A percentile compares a stretch with the other conserved stretches of the same genome.
Conservation (phyloP, 1,284 basidiomycete genomes). For the Coniophora puteana region DNA sequence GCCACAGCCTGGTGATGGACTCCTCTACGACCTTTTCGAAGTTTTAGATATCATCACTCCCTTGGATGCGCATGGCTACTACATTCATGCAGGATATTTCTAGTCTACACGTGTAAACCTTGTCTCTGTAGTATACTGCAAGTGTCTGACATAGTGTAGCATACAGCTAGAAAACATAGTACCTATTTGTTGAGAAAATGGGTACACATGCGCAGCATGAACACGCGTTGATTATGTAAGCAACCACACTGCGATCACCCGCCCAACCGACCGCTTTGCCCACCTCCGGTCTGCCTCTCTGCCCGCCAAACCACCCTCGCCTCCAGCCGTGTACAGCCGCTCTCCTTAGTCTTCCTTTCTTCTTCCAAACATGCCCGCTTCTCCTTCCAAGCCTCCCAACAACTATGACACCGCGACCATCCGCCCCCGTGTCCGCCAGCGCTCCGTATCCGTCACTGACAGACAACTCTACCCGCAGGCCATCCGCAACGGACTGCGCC, state of each 20-base stretch:
- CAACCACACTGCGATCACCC: too few relatives aligned
- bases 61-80: conserved; percentile 24
- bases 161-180: too few relatives aligned
- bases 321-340: conserved; percentile 27
- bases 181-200: too few relatives aligned
- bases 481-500: conserved; percentile 93
- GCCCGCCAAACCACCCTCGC: too few relatives aligned
- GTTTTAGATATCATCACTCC: conserved; percentile 17
- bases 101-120: too few relatives aligned
- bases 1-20: conserved; percentile 11
- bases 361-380: conserved; percentile 13
- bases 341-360: conserved; percentile 1
- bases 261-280: too few relatives aligned
- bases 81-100: conserved; percentile 18
- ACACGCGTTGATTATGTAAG: too few relatives aligned
- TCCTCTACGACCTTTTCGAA: conserved; percentile 17
- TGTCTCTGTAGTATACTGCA: too few relatives aligned
- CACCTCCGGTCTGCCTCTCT: too few relatives aligned
- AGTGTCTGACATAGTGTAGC: too few relatives aligned
- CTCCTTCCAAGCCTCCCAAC: too few relatives aligned
- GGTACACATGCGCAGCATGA: too few relatives aligned
- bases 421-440: conserved; percentile 7
- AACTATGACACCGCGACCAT: conserved; percentile 13
- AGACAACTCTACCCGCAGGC: conserved; percentile 54
- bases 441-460: conserved; percentile 7